Evolutionary conservation across 1,139 yeast species (phyloP), one percentile per base, ranked within the genome.

Genomic region (Pichia sp.): DNA sequence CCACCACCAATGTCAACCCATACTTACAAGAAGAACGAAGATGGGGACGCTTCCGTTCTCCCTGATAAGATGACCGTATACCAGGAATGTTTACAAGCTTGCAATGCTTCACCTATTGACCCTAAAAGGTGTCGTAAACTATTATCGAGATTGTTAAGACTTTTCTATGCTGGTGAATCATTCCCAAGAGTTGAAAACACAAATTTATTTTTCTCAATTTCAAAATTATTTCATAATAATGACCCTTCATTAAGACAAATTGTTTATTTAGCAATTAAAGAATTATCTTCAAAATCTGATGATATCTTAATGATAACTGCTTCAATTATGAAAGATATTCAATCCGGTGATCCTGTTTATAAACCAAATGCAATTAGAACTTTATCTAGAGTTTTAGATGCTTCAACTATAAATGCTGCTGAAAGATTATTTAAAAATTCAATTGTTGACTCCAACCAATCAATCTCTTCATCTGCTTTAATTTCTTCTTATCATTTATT

Each of bases 301-400:
- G 96, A 91, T 64, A 86, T 86, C 42, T 76, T 91, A 63, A 93
- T 91, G 97, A 96, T 91, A 26, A 91, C 98, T 25, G 85, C 96
- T 7, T 85, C 96, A 18, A 89, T 91, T 57, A 93, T 91, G 96
- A 89, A 89, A 67, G 98, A 91, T 66, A 85, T 91, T 45, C 96
- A 93, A 66, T 80, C 82, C 46, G 89, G 89, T 50, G 95, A 86
- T 49, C 71, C 78, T 50, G 70, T 88, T 45, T 88, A 83, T 64
- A 86, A 89, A 60, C 96, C 98, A 43, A 84, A 91, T 61, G 97
- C 99, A 25, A 84, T 91, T 52, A 79, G 98, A 60, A 84, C 98
- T 0, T 73, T 91, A 54, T 78, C 89, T 18, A 77, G 94, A 54
- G 95, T 91, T 35, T 74, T 93, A 58, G 98, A 91, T 60, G 84